Percentiles rank a stretch among this genome's conserved stretches.
Evolutionary conservation across 176 grass and related monocot species (phyloP).

Genomic region (Metroxylon sagu): DNA sequence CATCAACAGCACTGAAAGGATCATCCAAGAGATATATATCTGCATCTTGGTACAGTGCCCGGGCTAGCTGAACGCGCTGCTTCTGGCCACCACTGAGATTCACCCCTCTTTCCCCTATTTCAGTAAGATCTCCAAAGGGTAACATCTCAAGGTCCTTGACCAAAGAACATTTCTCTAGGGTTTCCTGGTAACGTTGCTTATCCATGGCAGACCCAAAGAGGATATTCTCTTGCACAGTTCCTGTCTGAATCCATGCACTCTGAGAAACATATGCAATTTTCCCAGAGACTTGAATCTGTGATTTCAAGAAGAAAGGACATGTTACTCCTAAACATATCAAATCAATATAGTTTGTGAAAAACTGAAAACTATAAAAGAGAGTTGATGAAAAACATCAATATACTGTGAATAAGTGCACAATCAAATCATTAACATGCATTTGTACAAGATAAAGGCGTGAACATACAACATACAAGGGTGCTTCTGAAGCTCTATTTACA

Average conservation of each 20-base stretch:
- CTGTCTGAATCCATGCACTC: slow-evolving; percentile 15
- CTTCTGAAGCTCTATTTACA: too few relatives aligned
- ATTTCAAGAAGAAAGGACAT: slow-evolving; percentile 8
- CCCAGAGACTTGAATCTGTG: background rate
- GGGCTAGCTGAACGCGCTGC: slow-evolving; percentile 17
- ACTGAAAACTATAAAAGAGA: background rate
- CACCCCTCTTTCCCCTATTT: slow-evolving; percentile 24
- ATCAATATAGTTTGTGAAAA: background rate
- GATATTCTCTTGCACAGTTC: slow-evolving; percentile 16
- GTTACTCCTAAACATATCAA: background rate
- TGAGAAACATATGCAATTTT: slow-evolving; percentile 26
- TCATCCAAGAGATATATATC: slow-evolving; percentile 20
- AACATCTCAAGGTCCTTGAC: slow-evolving; percentile 22
- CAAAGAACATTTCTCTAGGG: slow-evolving; percentile 15
- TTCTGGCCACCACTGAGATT: slow-evolving; percentile 27
- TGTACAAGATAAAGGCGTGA: too few relatives aligned
- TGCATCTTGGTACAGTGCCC: slow-evolving; percentile 17
- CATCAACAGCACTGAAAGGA: slow-evolving; percentile 26
- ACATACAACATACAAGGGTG: too few relatives aligned
- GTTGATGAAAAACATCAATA: too few relatives aligned
- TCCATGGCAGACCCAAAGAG: slow-evolving; percentile 13
- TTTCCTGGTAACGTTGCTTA: slow-evolving; percentile 11
- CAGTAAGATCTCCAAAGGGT: slow-evolving; percentile 14
- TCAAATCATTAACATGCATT: too few relatives aligned
- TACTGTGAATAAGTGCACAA: too few relatives aligned